Conservation (phyloP, 306 rosid species). For the Rosa rugosa region DNA sequence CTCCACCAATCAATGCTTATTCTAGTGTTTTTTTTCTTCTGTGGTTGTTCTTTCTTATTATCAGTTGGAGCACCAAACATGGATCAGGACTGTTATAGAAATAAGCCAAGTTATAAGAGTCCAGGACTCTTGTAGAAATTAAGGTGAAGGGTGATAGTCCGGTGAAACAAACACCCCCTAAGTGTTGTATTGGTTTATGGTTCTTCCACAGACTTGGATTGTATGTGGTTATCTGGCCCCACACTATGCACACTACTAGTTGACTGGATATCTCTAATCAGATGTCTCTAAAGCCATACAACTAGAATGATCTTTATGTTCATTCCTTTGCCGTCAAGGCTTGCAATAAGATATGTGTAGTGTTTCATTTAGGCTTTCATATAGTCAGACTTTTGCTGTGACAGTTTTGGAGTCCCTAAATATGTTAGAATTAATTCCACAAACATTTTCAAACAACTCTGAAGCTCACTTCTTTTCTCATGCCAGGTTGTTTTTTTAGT, state of each 20-base stretch:
- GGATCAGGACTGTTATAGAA: no score
- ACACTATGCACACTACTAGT: background rate
- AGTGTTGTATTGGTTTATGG: background rate
- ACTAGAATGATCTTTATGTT: background rate
- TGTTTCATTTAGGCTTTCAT: background rate
- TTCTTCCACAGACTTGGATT: background rate
- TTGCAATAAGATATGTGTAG: background rate
- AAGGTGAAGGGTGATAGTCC: no score
- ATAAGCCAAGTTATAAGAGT: no score
- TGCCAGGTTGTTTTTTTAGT: background rate
- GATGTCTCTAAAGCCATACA: background rate
- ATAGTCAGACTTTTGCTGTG: background rate
- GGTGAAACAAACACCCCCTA: no score
- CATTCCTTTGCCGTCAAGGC: background rate
- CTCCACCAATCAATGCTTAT: no score
- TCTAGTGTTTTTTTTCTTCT: no score
- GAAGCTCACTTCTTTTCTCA: background rate
- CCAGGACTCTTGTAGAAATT: no score
- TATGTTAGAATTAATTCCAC: background rate
- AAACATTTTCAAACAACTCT: background rate
- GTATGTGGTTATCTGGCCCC: background rate
- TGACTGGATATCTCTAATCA: background rate
- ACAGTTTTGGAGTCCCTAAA: background rate
- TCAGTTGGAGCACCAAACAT: no score
- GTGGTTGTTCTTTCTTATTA: no score